Conservation (phyloP, 257 asterid genomes). For the Nicotiana attenuata region DNA sequence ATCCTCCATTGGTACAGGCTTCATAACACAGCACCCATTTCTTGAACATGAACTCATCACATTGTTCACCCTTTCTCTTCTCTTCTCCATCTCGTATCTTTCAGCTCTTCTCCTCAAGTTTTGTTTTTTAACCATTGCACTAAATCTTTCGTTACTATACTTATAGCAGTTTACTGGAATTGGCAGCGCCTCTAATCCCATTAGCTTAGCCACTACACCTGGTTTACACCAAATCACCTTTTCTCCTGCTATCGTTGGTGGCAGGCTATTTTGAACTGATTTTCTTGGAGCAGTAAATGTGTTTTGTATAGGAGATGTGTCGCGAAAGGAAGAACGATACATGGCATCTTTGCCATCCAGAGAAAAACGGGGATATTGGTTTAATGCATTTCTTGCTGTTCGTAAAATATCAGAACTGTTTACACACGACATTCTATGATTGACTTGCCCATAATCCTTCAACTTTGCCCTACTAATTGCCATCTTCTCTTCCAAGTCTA, state of each 20-base stretch:
- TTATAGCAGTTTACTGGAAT: conserved; percentile 37
- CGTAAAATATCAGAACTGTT: conserved; percentile 77
- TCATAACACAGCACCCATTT: conserved; percentile 41
- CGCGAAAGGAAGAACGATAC: conserved; percentile 69
- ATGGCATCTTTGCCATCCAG: conserved; percentile 87
- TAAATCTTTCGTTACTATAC: conserved; percentile 36
- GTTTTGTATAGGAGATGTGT: conserved; percentile 20
- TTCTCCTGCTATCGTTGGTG: conserved; percentile 64
- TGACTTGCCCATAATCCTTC: conserved; percentile 12
- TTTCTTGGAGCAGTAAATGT: conserved; percentile 6
- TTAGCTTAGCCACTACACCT: conserved; percentile 78
- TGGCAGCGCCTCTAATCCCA: conserved; percentile 95
- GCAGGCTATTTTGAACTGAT: conserved; percentile 17
- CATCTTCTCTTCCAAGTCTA: conserved; percentile 71
- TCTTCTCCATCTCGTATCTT: conserved; percentile 33
- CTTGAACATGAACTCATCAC: conserved; percentile 47
- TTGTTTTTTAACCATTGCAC: conserved; percentile 39
- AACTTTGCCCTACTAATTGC: conserved; percentile 27
- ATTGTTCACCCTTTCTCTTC: conserved; percentile 6
- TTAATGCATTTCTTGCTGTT: conserved; percentile 70
- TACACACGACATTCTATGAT: conserved; percentile 76
- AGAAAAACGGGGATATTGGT: conserved; percentile 92
- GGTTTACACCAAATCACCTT: conserved; percentile 91
- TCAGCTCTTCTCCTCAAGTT: conserved; percentile 38
- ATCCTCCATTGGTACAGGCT: conserved; percentile 34